These are phyloP conservation scores for Apiosordaria backusii DNA, from an alignment of 495 filamentous ascomycete genomes.

Conservation along the genomic window DNA sequence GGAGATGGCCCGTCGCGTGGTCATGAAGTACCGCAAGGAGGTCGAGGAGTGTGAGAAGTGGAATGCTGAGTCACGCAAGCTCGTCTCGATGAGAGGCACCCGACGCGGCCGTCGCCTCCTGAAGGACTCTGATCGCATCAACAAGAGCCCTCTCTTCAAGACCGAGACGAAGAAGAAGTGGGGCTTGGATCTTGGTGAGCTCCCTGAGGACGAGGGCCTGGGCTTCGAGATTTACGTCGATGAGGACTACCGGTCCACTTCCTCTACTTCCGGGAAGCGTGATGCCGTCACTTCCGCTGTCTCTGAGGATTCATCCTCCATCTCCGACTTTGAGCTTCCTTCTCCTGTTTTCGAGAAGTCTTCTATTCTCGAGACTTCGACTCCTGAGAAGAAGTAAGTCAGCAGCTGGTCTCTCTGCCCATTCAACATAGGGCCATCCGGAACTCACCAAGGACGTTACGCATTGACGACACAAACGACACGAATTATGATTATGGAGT, in stretches of 20 bases:
- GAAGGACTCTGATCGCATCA: background rate
- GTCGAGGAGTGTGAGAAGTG: background rate
- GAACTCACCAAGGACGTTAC: background rate
- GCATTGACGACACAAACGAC: background rate
- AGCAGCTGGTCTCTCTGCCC: background rate
- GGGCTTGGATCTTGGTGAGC: background rate
- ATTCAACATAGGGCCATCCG: background rate
- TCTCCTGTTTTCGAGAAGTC: background rate
- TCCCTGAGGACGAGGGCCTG: background rate
- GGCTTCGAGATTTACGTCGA: slow-evolving; percentile 1
- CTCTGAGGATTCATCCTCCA: background rate
- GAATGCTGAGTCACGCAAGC: background rate
- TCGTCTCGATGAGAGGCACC: background rate
- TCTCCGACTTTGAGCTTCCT: background rate
- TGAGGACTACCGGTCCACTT: background rate
- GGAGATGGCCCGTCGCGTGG: background rate
- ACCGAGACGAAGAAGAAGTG: background rate
- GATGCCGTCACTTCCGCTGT: background rate
- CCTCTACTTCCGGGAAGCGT: background rate
- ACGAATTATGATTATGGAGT: background rate
- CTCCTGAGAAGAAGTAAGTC: background rate
- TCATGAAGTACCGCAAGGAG: background rate
- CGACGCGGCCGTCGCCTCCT: background rate
- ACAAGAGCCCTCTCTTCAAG: background rate
- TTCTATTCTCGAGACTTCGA: background rate